Percentiles rank a stretch among this genome's conserved stretches.
These are phyloP conservation scores for Tulasnella sp. DNA, from an alignment of 768 basidiomycete species.

Conservation along the genomic window DNA sequence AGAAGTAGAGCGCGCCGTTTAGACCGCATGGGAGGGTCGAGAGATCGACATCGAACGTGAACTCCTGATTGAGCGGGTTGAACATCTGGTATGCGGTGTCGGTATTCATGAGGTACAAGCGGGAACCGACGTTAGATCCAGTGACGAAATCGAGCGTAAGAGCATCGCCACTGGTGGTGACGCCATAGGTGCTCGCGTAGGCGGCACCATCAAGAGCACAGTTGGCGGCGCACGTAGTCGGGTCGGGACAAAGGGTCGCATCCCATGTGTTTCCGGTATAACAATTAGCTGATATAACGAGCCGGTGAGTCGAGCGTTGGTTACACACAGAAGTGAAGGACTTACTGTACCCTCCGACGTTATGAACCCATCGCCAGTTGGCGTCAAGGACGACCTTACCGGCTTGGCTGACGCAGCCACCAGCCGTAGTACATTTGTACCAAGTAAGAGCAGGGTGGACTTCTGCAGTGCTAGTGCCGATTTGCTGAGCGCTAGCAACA, in stretches of 20 bases:
- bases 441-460: conserved; percentile 39
- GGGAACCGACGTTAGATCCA: conserved; percentile 16
- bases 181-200: conserved; percentile 17
- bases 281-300: conserved; percentile 30
- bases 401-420: conserved; percentile 23
- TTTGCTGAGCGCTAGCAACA: conserved; percentile 31
- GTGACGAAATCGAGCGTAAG: conserved; percentile 18
- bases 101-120: conserved; percentile 39
- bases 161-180: conserved; percentile 16
- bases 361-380: conserved; percentile 28
- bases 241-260: conserved; percentile 40
- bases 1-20: conserved; percentile 53
- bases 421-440: conserved; percentile 35
- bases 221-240: conserved; percentile 36
- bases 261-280: conserved; percentile 51
- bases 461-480: conserved; percentile 40
- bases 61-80: conserved; percentile 46
- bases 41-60: conserved; percentile 51
- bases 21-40: conserved; percentile 48
- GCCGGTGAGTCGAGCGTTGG: too few species aligned
- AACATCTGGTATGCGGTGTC: conserved; percentile 38
- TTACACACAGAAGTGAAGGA: too few species aligned
- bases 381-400: conserved; percentile 14
- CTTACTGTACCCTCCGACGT: conserved; percentile 33
- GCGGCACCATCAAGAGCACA: conserved; percentile 29